Evolutionary conservation across 2,329 filamentous ascomycete genomes (phyloP).

Genomic region (Acrocalymma vagum): DNA sequence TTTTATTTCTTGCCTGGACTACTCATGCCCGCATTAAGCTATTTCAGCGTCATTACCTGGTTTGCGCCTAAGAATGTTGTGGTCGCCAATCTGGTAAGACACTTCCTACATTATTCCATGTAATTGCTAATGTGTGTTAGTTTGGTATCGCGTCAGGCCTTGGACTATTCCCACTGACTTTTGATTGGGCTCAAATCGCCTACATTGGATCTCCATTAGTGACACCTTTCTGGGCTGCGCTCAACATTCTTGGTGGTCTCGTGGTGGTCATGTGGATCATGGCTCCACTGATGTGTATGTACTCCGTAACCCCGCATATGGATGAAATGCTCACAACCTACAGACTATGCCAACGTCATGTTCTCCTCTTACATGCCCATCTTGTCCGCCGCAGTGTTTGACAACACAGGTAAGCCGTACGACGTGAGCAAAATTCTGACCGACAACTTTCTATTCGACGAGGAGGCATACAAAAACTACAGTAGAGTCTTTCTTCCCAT

Average conservation of each 20-base stretch:
- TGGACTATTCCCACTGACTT: constrained; percentile 84
- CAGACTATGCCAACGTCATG: constrained; percentile 78
- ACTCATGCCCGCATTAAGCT: constrained; percentile 83
- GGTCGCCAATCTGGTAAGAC: constrained; percentile 74
- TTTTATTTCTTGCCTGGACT: constrained; percentile 90
- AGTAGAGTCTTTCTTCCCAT: constrained; percentile 86
- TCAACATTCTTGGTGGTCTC: constrained; percentile 83
- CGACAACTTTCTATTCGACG: constrained; percentile 78
- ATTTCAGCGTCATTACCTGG: constrained; percentile 91
- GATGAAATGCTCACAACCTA: constrained; percentile 8
- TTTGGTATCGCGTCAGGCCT: constrained; percentile 88
- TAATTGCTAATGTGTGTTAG: constrained; percentile 30
- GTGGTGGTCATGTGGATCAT: constrained; percentile 86
- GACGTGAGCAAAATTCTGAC: constrained; percentile 84
- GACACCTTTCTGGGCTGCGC: constrained; percentile 85
- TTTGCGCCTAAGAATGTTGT: constrained; percentile 88
- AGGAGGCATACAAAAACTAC: constrained; percentile 79
- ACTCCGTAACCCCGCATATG: not conserved
- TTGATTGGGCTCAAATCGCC: constrained; percentile 91
- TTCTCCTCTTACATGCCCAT: constrained; percentile 89
- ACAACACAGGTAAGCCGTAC: constrained; percentile 82
- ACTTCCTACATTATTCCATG: not conserved
- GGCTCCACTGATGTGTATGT: constrained; percentile 74
- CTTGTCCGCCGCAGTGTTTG: constrained; percentile 83
- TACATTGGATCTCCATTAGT: constrained; percentile 85